These are phyloP conservation scores for Wickerhamomyces subpelliculosus DNA, from an alignment of 805 yeast species.

Conservation along the genomic window DNA sequence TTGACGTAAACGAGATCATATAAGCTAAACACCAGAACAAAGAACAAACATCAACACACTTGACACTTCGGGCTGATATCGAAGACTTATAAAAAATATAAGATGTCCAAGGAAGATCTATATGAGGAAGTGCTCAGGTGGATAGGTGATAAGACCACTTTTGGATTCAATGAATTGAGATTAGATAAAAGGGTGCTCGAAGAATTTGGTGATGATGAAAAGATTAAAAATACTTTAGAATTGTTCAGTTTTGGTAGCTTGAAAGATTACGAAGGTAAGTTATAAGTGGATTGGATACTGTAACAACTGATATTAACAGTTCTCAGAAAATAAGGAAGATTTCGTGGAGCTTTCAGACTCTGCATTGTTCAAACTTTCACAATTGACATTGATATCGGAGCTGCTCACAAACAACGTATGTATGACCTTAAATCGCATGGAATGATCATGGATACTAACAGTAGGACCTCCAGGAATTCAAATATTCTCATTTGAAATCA, in stretches of 20 bases:
- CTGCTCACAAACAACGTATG: constrained; percentile 9
- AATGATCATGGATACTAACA: too few relatives aligned
- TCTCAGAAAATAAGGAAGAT: constrained; percentile 1
- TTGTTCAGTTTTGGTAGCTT: constrained; percentile 21
- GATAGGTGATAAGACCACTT: constrained; percentile 14
- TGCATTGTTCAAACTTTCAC: constrained; percentile 15
- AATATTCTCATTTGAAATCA: constrained; percentile 2
- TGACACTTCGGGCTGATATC: too few relatives aligned
- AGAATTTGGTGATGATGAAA: constrained; percentile 3
- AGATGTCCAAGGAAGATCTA: too few relatives aligned
- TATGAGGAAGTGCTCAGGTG: not conserved
- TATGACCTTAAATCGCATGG: too few relatives aligned
- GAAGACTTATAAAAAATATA: too few relatives aligned
- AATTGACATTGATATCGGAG: constrained; percentile 15
- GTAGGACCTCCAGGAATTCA: too few relatives aligned
- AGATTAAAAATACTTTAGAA: constrained; percentile 14
- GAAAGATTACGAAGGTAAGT: constrained; percentile 7
- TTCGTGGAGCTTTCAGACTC: constrained; percentile 9
- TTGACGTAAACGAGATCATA: not conserved
- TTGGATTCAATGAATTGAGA: constrained; percentile 20
- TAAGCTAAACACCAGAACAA: too few relatives aligned
- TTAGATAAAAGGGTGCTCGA: constrained; percentile 1
- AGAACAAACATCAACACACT: too few relatives aligned
- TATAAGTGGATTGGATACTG: not conserved
- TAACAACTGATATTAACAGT: not conserved